A percentile compares a stretch with the other conserved stretches of the same genome.
Evolutionary conservation across 2,329 filamentous ascomycete species (phyloP).

Genomic region (Stagonosporopsis cucurbitacearum): DNA sequence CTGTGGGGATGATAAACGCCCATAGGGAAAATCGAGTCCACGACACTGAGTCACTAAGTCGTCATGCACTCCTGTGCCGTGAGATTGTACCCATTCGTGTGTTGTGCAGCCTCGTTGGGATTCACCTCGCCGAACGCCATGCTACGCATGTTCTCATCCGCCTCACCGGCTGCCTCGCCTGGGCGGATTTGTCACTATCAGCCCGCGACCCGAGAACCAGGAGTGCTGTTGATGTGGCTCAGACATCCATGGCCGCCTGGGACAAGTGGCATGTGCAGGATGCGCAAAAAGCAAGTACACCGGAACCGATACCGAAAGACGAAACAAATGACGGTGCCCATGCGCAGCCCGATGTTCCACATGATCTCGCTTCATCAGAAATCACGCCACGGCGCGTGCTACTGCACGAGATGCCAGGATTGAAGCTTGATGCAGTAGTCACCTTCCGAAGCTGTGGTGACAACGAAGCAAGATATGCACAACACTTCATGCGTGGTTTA

Average conservation of each 20-base stretch:
- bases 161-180: constrained; percentile 6
- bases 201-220: background rate
- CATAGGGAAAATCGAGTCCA: background rate
- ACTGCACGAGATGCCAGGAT: background rate
- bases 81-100: background rate
- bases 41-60: background rate
- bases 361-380: background rate
- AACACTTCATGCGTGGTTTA: background rate
- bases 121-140: background rate
- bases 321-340: background rate
- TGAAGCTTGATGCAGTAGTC: constrained; percentile 3
- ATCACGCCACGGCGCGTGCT: background rate
- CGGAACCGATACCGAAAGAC: constrained; percentile 5
- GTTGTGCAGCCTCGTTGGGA: background rate
- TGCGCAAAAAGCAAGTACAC: constrained; percentile 12
- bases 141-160: background rate
- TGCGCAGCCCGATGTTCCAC: background rate
- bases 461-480: background rate
- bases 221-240: background rate
- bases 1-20: background rate
- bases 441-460: background rate
- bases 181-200: constrained; percentile 2
- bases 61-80: background rate
- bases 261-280: constrained; percentile 2
- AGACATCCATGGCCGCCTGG: constrained; percentile 1